Conservation (phyloP, 306 rosid genomes). For the Trifolium pratense region DNA sequence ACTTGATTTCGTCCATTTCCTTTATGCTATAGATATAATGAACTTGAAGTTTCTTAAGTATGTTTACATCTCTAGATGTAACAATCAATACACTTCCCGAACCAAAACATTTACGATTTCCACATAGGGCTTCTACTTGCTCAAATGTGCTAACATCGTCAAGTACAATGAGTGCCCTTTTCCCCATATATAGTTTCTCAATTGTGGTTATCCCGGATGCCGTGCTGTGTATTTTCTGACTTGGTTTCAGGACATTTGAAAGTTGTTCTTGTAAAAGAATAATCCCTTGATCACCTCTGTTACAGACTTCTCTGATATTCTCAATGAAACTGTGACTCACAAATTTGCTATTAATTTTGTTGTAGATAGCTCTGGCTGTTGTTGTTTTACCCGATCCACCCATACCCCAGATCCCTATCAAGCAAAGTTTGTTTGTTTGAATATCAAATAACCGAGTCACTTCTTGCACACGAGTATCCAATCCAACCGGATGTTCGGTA, state of each 20-base stretch:
- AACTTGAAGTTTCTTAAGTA: slow-evolving; percentile 21
- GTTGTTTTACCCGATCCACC: slow-evolving; percentile 35
- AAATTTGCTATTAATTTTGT: not conserved
- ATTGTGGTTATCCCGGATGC: not conserved
- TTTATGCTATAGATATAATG: not conserved
- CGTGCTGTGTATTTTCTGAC: not conserved
- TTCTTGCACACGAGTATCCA: not conserved
- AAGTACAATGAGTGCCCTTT: slow-evolving; percentile 10
- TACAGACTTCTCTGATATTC: not conserved
- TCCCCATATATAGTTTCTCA: not conserved
- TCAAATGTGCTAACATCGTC: slow-evolving; percentile 27
- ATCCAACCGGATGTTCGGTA: slow-evolving; percentile 18
- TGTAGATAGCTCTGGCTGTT: slow-evolving; percentile 25
- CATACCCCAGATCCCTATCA: slow-evolving; percentile 39
- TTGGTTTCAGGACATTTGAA: not conserved
- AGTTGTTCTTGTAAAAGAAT: slow-evolving; percentile 36
- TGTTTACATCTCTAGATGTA: slow-evolving; percentile 39
- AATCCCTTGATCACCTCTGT: not conserved
- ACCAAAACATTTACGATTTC: slow-evolving; percentile 20
- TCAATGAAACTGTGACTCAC: not conserved
- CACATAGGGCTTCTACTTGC: slow-evolving; percentile 11
- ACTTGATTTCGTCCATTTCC: slow-evolving; percentile 35
- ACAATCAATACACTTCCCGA: slow-evolving; percentile 36
- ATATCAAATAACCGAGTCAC: not conserved
- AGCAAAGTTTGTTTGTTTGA: not conserved